Percentiles rank a stretch among this genome's conserved stretches.
These are phyloP conservation scores for Stenogyne calaminthoides DNA, from an alignment of 305 asterid genomes.

Conservation along the genomic window DNA sequence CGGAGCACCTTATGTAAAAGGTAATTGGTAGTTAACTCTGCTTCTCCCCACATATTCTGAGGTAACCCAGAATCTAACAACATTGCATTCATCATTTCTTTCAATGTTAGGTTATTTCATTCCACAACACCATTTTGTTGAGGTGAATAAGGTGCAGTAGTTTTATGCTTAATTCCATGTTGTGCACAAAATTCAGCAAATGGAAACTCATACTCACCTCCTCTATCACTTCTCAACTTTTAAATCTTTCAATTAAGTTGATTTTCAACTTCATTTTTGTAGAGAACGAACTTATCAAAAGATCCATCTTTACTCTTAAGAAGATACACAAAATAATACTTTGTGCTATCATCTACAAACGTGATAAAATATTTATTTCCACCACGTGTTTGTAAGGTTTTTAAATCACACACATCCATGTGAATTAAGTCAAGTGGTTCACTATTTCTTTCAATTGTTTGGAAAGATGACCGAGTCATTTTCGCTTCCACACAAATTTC, in stretches of 20 bases:
- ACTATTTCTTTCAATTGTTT: neutral
- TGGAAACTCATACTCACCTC: neutral
- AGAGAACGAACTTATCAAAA: too few relatives aligned
- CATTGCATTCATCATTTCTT: too few relatives aligned
- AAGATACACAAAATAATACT: too few relatives aligned
- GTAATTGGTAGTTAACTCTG: too few relatives aligned
- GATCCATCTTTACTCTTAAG: neutral
- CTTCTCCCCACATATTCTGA: too few relatives aligned
- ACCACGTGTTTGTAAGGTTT: neutral
- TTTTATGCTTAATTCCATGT: neutral
- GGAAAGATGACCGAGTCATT: too few relatives aligned
- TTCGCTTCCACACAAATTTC: neutral
- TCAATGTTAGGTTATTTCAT: neutral
- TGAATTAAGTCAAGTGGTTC: neutral
- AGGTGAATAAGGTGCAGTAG: neutral
- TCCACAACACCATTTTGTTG: neutral
- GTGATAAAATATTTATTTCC: neutral
- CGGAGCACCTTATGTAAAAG: too few relatives aligned
- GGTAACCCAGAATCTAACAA: too few relatives aligned
- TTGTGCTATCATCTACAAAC: neutral
- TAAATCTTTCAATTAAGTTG: neutral
- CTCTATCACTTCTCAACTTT: neutral
- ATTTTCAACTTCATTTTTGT: too few relatives aligned
- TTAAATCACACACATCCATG: neutral
- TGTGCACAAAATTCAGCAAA: neutral